These are phyloP conservation scores for Populus trichocarpa DNA, from an alignment of 441 rosid species.

Conservation along the genomic window DNA sequence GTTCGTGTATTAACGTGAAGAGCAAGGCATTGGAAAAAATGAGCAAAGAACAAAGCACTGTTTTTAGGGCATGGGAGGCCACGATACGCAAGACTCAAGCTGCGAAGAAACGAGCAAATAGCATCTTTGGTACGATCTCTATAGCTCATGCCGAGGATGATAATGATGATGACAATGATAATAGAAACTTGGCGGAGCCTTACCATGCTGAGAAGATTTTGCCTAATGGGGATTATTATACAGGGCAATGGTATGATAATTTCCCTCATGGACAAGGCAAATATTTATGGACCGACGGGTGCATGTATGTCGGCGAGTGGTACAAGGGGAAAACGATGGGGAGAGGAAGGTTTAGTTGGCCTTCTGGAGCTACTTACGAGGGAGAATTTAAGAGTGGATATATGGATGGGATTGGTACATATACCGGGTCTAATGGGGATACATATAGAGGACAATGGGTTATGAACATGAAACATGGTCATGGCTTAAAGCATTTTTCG, in stretches of 20 bases:
- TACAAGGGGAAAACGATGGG: conserved; percentile 69
- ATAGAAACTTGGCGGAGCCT: conserved; percentile 1
- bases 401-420: conserved; percentile 89
- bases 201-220: conserved; percentile 58
- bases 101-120: conserved; percentile 40
- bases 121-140: conserved; percentile 43
- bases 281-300: conserved; percentile 91
- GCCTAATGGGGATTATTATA: conserved; percentile 79
- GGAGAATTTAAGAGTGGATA: conserved; percentile 90
- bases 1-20: neutral
- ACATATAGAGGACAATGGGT: conserved; percentile 81
- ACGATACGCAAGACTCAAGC: conserved; percentile 47
- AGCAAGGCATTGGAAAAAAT: conserved; percentile 22
- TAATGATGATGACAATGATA: conserved; percentile 42
- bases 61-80: conserved; percentile 50
- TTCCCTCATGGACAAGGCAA: conserved; percentile 83
- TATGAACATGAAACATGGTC: conserved; percentile 84
- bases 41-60: conserved; percentile 53
- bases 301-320: conserved; percentile 96
- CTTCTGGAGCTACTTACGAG: conserved; percentile 88
- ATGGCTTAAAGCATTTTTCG: conserved; percentile 59
- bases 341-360: conserved; percentile 88
- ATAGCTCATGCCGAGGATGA: conserved; percentile 67
- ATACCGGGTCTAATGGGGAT: conserved; percentile 60
- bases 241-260: conserved; percentile 67